Conservation (phyloP, 1,139 yeast genomes). For the Candida tunisiensis region DNA sequence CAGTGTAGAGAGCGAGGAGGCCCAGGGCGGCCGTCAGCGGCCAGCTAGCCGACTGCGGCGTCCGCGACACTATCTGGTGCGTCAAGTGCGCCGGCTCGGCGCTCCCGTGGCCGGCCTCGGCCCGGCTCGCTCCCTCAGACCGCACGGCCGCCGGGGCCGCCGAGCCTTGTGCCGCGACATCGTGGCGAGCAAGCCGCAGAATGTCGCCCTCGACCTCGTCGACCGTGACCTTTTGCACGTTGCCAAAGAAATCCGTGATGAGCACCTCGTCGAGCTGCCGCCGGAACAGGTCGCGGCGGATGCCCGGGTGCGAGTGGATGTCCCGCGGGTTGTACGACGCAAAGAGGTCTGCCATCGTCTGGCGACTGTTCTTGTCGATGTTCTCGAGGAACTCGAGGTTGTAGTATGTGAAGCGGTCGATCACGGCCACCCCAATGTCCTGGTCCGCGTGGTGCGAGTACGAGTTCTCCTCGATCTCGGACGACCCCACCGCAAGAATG, state of each 20-base stretch:
- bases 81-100: no score
- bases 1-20: no score
- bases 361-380: conserved; percentile 55
- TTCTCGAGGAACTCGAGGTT: conserved; percentile 76
- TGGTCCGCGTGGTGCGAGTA: conserved; percentile 93
- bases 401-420: conserved; percentile 88
- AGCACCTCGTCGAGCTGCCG: conserved; percentile 55
- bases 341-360: conserved; percentile 68
- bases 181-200: not conserved
- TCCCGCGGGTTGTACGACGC: conserved; percentile 70
- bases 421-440: conserved; percentile 94
- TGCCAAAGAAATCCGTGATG: conserved; percentile 90
- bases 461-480: conserved; percentile 77
- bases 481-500: conserved; percentile 83
- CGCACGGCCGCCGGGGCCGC: no score
- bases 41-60: no score
- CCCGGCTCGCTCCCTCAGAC: no score
- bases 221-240: conserved; percentile 67
- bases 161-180: no score
- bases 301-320: conserved; percentile 86
- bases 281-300: conserved; percentile 60
- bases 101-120: no score
- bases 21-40: no score
- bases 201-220: conserved; percentile 30
- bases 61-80: no score